Conservation (phyloP, 2,329 filamentous ascomycete genomes). For the Cladophialophora immunda region DNA sequence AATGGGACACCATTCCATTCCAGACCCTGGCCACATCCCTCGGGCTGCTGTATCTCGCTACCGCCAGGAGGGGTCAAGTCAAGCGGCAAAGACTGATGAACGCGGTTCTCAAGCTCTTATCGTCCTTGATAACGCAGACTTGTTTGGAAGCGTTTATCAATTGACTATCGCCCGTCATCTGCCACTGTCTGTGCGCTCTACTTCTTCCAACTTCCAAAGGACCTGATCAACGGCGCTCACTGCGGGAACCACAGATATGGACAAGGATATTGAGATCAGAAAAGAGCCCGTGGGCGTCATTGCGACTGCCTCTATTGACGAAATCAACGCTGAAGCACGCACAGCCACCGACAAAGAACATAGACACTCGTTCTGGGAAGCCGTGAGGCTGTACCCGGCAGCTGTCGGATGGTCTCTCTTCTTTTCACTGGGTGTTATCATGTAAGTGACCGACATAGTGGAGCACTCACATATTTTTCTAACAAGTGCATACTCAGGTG, state of each 20-base stretch:
- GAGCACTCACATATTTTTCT: slow-evolving; percentile 66
- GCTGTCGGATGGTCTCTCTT: slow-evolving; percentile 51
- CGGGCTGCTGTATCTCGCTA: slow-evolving; percentile 23
- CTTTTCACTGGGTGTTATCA: slow-evolving; percentile 47
- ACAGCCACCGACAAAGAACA: slow-evolving; percentile 49
- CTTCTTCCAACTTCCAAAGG: not conserved
- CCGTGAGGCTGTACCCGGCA: slow-evolving; percentile 55
- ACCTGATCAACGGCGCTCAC: slow-evolving; percentile 10
- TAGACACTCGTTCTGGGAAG: slow-evolving; percentile 47
- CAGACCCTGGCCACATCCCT: slow-evolving; percentile 12
- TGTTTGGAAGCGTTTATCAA: slow-evolving; percentile 1
- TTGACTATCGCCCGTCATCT: slow-evolving; percentile 2
- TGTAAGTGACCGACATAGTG: slow-evolving; percentile 72
- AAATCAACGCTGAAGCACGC: slow-evolving; percentile 43
- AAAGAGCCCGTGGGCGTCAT: slow-evolving; percentile 38
- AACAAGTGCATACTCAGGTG: slow-evolving; percentile 20
- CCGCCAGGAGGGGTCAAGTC: slow-evolving; percentile 23
- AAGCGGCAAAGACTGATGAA: slow-evolving; percentile 18
- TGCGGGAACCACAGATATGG: slow-evolving; percentile 47
- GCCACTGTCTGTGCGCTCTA: not conserved
- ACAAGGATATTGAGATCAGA: slow-evolving; percentile 35
- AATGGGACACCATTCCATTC: not conserved
- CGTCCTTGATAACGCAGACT: slow-evolving; percentile 24
- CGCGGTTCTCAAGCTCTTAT: slow-evolving; percentile 21
- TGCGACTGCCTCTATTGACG: slow-evolving; percentile 37